A percentile compares a stretch with the other conserved stretches of the same genome.
Evolutionary conservation across 805 yeast genomes (phyloP).

Genomic region (Ogataea dorogensis): DNA sequence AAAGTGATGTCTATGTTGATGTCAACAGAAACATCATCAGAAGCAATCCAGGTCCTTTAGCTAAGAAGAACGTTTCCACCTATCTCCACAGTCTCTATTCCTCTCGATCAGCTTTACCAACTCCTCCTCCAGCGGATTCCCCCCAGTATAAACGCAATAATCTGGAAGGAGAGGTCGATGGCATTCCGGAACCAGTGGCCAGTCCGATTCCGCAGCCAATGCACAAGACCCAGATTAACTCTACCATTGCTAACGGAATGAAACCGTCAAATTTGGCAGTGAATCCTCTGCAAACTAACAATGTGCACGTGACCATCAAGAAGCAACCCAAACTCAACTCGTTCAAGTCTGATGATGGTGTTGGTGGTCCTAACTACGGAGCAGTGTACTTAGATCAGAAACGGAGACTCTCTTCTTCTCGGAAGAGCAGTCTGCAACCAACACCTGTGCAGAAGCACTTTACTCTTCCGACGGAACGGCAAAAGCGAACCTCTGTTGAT

Average conservation of each 20-base stretch:
- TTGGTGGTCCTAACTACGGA: conserved; percentile 21
- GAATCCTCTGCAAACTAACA: conserved; percentile 65
- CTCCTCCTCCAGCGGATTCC: conserved; percentile 11
- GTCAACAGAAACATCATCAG: conserved; percentile 84
- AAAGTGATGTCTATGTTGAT: conserved; percentile 90
- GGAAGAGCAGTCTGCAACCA: conserved; percentile 6
- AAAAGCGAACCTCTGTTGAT: conserved; percentile 23
- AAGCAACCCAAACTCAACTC: conserved; percentile 42
- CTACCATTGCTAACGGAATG: conserved; percentile 33
- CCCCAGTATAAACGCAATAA: conserved; percentile 20
- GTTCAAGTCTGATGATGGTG: conserved; percentile 4
- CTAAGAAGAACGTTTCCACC: conserved; percentile 65
- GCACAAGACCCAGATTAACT: conserved; percentile 18
- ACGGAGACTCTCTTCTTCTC: background rate
- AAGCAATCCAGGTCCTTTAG: conserved; percentile 70
- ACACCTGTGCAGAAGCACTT: conserved; percentile 17
- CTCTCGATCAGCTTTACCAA: conserved; percentile 12
- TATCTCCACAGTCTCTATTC: conserved; percentile 62
- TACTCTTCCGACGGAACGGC: conserved; percentile 19
- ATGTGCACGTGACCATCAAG: conserved; percentile 67
- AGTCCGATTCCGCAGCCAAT: background rate
- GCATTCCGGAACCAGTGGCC: no score
- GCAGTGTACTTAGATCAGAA: conserved; percentile 36
- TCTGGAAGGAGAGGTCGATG: conserved; percentile 11
- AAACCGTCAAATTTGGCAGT: conserved; percentile 66